Evolutionary conservation across 768 basidiomycete genomes (phyloP), one percentile per base, ranked within the genome.

Genomic region (Dendrothele bispora): DNA sequence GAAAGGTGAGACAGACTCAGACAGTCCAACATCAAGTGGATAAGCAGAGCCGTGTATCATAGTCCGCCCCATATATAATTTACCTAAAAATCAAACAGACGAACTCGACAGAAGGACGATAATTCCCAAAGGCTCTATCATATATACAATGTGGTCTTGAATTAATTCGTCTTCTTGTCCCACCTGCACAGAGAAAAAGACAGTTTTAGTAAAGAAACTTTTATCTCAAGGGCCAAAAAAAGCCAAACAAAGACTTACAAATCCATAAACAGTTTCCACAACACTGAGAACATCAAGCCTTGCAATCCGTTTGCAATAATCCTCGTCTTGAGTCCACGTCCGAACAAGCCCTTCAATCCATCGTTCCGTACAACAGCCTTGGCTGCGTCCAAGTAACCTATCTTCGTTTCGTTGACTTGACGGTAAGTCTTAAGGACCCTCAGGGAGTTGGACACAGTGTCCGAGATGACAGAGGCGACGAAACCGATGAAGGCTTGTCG

Each of bases 391-490:
- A 74, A 47, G 62, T 98, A 98, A 1, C 85, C 80, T 14, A 98
- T 86, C 25, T 82, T 78, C 4, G 80, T 81, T 51, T 87, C 84
- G 60, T 93, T 82, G 26, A 95, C 92, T 63, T 98, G 95, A 14
- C 95, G 74, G 67, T 97, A 98, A 0, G 95, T 98, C 77, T 98
- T 98, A 61, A 98, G 69, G 2, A 98, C 95, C 17, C 92, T 81
- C 2, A 98, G 71, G 5, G 87, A 91, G 70, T 98, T 98, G 36
- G 88, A 91, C 34, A 88, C 61, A 2, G 84, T 88, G 61, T 98
- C 95, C 10, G 91, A 94, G 2, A 84, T 74, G 43, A 97, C 73
- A 4, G 91, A 91, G 1, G 94, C 91, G 25, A 70, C 74, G 65
- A 98, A 98, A 1, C 94, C 95, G 53, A 98, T 97, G 63, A 94